These are phyloP conservation scores for Skeletonema menzelii DNA, from an alignment of 108 stramenopile genomes.

Conservation along the genomic window DNA sequence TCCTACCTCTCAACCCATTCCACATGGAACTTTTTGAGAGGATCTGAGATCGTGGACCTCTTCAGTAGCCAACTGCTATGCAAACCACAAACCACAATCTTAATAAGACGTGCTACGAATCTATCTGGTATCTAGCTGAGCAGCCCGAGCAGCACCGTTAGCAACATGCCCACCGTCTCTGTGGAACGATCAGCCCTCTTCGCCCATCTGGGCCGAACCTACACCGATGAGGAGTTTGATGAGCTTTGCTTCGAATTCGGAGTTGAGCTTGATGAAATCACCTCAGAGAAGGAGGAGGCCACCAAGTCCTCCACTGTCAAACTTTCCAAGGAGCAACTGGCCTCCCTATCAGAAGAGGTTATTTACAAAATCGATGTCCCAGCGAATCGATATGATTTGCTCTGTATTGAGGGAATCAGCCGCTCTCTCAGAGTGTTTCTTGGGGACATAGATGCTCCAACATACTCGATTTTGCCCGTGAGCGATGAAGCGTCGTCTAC, in stretches of 20 bases:
- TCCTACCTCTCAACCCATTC: background rate
- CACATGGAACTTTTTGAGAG: background rate
- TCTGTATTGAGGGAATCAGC: conserved; percentile 97
- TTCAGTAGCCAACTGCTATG: too few species aligned
- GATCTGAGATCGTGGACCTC: too few species aligned
- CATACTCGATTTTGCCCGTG: conserved; percentile 44
- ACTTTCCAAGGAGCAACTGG: conserved; percentile 59
- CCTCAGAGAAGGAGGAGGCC: conserved; percentile 90
- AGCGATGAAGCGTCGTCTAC: conserved; percentile 26
- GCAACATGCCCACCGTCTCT: conserved; percentile 93
- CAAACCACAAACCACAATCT: too few species aligned
- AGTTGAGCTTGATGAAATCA: conserved; percentile 98
- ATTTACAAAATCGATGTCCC: conserved; percentile 99
- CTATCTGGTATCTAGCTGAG: background rate
- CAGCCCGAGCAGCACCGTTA: background rate
- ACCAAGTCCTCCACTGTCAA: conserved; percentile 70
- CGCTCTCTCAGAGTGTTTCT: conserved; percentile 93
- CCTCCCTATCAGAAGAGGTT: conserved; percentile 58
- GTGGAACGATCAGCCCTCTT: conserved; percentile 91
- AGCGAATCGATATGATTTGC: conserved; percentile 98
- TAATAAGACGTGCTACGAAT: too few species aligned
- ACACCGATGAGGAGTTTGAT: conserved; percentile 98
- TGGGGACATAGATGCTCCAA: conserved; percentile 84
- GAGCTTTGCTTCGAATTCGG: conserved; percentile 99
- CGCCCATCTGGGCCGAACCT: conserved; percentile 86